Base-by-base conservation (phyloP, 805 yeast species). In the Priceomyces fermenticarens region DNA sequence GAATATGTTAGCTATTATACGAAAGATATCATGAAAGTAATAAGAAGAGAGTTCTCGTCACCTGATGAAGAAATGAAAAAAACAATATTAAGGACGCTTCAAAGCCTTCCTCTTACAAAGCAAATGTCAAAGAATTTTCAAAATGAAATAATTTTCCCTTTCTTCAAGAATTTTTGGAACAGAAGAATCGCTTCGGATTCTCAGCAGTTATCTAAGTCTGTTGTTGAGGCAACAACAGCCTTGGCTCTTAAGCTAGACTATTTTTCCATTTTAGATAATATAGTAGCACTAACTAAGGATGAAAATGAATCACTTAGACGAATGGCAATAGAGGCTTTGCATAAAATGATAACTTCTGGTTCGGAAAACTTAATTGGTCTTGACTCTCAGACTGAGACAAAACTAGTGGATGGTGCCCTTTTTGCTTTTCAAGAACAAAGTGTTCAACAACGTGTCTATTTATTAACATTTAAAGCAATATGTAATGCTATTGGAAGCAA, bases 61-160 rank as follows among this genome's bases (percentile, higher is more conserved):
- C 89, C 93, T 0, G 96, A 88, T 54, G 95, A 86, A 45, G 96
- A 89, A 36, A 85, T 90, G 91, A 80, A 79, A 52, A 76, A 76
- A 44, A 76, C 89, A 0, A 84, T 90, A 2, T 60, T 93, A 43
- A 66, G 73, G 25, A 86, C 87, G 6, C 65, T 90, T 25, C 82
- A 76, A 40, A 81, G 77, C 44, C 78, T 93, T 50, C 79, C 88
- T 10, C 61, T 77, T 1, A 70, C 85, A 1, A 81, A 77, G 10
- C 78, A 79, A 10, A 70, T 87, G 10, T 72, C 81, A 10, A 69
- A 66, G 11, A 61, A 60, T 17, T 79, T 76, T 46, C 63, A 67
- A 32, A 72, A 67, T 5, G 78, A 79, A 15, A 72, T 85, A 2
- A 58, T 80, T 3, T 77, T 78, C 0, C 75, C 80, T 0, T 87